phyloP scores from a whole-genome alignment of 2,329 filamentous ascomycete genomes.

The Ampelomyces quisqualis region DNA sequence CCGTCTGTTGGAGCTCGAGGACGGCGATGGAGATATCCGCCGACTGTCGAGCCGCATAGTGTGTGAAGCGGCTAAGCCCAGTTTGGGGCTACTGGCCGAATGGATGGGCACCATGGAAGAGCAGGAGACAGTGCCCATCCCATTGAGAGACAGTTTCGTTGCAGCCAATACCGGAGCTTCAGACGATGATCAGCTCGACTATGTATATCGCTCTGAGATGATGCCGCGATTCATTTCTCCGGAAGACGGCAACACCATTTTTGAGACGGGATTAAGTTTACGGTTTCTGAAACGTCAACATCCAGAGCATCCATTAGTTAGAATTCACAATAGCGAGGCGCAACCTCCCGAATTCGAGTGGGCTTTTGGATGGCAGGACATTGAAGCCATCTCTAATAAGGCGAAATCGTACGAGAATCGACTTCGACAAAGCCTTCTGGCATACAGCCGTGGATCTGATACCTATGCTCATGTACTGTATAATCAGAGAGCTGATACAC shows the following conservation, averaged over 20 bases:
- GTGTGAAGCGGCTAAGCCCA: slow-evolving; percentile 62
- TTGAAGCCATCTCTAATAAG: slow-evolving; percentile 63
- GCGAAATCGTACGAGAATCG: slow-evolving; percentile 56
- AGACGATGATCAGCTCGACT: slow-evolving; percentile 50
- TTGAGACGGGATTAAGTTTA: slow-evolving; percentile 76
- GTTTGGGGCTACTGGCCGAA: slow-evolving; percentile 66
- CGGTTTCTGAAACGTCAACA: slow-evolving; percentile 71
- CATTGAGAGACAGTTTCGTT: slow-evolving; percentile 35
- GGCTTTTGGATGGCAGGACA: slow-evolving; percentile 71
- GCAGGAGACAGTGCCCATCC: slow-evolving; percentile 26
- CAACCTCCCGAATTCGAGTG: slow-evolving; percentile 63
- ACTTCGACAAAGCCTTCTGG: slow-evolving; percentile 33
- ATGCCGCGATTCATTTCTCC: slow-evolving; percentile 71
- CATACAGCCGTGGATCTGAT: slow-evolving; percentile 18
- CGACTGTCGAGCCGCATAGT: slow-evolving; percentile 68
- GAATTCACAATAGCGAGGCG: slow-evolving; percentile 51
- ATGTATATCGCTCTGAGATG: slow-evolving; percentile 61
- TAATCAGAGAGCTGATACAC: not conserved
- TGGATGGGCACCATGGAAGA: slow-evolving; percentile 69
- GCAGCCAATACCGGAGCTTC: slow-evolving; percentile 28
- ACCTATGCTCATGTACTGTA: not conserved
- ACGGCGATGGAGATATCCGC: slow-evolving; percentile 62
- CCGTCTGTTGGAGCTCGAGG: slow-evolving; percentile 55
- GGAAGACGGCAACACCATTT: slow-evolving; percentile 71
- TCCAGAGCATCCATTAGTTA: slow-evolving; percentile 67